phyloP scores from a whole-genome alignment of 345 rosid genomes.

The Gossypium anomalum region DNA sequence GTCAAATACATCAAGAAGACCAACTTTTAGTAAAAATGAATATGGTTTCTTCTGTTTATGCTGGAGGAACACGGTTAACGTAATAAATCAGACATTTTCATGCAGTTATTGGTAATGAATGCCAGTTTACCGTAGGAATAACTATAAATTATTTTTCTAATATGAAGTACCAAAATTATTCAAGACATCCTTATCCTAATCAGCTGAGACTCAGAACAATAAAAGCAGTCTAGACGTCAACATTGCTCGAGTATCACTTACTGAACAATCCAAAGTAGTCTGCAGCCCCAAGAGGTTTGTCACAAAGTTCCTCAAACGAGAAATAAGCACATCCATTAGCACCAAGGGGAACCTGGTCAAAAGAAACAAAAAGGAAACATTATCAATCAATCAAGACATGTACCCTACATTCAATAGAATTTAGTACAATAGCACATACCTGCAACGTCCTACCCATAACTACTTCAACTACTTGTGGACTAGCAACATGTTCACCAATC shows the following conservation, averaged over 20 bases:
- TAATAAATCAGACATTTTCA: background rate
- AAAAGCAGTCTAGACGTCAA: background rate
- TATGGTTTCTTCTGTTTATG: too few relatives aligned
- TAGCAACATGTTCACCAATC: conserved; percentile 50
- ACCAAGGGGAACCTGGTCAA: conserved; percentile 63
- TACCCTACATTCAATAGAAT: background rate
- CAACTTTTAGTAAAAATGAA: background rate
- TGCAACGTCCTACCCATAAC: conserved; percentile 85
- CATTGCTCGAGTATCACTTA: conserved; percentile 37
- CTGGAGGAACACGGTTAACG: too few relatives aligned
- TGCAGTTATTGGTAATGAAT: background rate
- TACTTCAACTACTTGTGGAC: conserved; percentile 74
- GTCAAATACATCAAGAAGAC: background rate
- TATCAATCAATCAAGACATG: background rate
- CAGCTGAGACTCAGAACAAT: background rate
- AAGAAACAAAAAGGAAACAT: conserved; percentile 1
- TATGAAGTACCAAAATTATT: conserved; percentile 6
- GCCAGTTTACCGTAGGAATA: background rate
- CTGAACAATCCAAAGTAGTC: conserved; percentile 95
- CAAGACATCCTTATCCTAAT: background rate
- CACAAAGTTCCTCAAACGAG: conserved; percentile 83
- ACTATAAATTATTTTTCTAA: conserved; percentile 5
- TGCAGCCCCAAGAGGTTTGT: conserved; percentile 94
- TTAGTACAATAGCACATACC: conserved; percentile 36
- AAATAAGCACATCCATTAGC: conserved; percentile 94